Percentiles rank a stretch among this genome's conserved stretches.
Conservation (phyloP, 2,329 filamentous ascomycete genomes). For the Diaporthe batatas region DNA sequence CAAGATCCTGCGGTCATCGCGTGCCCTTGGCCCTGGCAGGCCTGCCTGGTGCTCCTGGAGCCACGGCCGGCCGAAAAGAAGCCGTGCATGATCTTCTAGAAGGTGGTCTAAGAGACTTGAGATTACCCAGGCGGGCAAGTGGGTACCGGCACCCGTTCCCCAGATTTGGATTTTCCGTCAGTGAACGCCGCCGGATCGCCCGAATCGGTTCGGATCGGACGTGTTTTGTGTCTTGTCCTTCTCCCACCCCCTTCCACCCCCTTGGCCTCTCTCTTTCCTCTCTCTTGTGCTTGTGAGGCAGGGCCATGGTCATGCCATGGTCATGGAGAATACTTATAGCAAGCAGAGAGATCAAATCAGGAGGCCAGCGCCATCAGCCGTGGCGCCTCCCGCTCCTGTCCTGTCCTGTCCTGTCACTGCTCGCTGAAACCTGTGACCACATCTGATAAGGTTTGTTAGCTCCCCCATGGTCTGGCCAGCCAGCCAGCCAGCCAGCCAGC, state of each 20-base stretch:
- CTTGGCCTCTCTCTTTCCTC: too few relatives aligned
- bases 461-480: neutral
- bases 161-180: slow-evolving; percentile 42
- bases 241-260: too few relatives aligned
- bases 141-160: slow-evolving; percentile 38
- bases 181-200: slow-evolving; percentile 47
- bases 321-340: neutral
- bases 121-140: slow-evolving; percentile 31
- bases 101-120: slow-evolving; percentile 36
- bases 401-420: slow-evolving; percentile 22
- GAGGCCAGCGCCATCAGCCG: slow-evolving; percentile 25
- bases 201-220: slow-evolving; percentile 43
- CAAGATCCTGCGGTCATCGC: slow-evolving; percentile 6
- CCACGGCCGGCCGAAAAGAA: slow-evolving; percentile 19
- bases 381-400: slow-evolving; percentile 23
- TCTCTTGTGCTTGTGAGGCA: too few relatives aligned
- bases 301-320: too few relatives aligned
- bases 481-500: slow-evolving; percentile 21
- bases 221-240: neutral
- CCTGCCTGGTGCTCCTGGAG: slow-evolving; percentile 28
- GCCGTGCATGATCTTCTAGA: slow-evolving; percentile 40
- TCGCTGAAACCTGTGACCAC: slow-evolving; percentile 32
- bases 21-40: slow-evolving; percentile 13
- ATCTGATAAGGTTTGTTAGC: slow-evolving; percentile 15
- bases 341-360: slow-evolving; percentile 2